These are phyloP conservation scores for Dryas integrifolia DNA, from an alignment of 331 rosid genomes.

Conservation along the genomic window DNA sequence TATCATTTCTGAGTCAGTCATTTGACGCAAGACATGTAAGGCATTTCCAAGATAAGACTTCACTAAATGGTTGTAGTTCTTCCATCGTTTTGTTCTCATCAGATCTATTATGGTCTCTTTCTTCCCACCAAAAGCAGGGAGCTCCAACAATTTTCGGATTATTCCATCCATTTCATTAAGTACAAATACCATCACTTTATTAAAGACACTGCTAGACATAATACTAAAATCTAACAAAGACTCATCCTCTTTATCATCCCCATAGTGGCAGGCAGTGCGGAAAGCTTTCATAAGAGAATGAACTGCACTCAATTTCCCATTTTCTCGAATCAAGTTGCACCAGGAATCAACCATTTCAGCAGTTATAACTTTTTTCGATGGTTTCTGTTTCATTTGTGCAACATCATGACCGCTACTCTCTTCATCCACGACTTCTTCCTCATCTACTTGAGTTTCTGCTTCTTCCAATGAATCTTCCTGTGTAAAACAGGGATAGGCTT, in stretches of 20 bases:
- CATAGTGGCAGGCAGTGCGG: conserved; percentile 88
- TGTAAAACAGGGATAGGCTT: conserved; percentile 24
- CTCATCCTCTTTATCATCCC: conserved; percentile 69
- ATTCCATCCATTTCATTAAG: conserved; percentile 86
- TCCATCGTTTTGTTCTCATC: conserved; percentile 70
- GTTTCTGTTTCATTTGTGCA: conserved; percentile 38
- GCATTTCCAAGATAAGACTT: conserved; percentile 98
- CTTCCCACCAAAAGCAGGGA: conserved; percentile 80
- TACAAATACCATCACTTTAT: conserved; percentile 80
- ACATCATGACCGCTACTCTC: conserved; percentile 30
- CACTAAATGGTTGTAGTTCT: conserved; percentile 61
- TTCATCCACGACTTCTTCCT: conserved; percentile 39
- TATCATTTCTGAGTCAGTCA: conserved; percentile 93
- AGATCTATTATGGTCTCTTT: conserved; percentile 64
- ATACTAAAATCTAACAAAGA: conserved; percentile 51
- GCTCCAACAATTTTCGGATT: conserved; percentile 69
- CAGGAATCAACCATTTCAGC: conserved; percentile 73
- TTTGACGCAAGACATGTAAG: conserved; percentile 83
- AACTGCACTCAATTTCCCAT: conserved; percentile 53
- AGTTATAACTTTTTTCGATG: conserved; percentile 52
- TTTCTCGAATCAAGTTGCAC: conserved; percentile 58
- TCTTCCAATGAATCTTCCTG: conserved; percentile 66
- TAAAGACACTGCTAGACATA: conserved; percentile 85
- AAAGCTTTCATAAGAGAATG: conserved; percentile 78
- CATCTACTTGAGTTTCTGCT: conserved; percentile 40